A percentile compares a stretch with the other conserved stretches of the same genome.
Evolutionary conservation across 768 basidiomycete genomes (phyloP).

Genomic region (Podaxis sp.): DNA sequence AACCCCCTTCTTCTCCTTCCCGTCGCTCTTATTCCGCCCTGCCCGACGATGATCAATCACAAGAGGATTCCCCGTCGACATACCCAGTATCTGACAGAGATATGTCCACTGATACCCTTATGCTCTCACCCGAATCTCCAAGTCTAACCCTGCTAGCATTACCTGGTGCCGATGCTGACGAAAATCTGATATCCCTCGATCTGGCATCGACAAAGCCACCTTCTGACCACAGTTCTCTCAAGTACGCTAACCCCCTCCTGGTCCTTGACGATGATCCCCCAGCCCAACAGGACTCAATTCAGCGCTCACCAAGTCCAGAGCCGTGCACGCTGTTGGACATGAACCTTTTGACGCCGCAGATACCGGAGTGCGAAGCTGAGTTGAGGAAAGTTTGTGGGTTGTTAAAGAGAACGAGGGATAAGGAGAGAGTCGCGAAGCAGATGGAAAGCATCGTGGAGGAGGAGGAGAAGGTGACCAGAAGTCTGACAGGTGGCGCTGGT

Average conservation of each 20-base stretch:
- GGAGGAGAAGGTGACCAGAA: constrained; percentile 29
- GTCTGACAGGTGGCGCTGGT: not conserved
- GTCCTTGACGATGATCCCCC: constrained; percentile 42
- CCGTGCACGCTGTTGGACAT: constrained; percentile 4
- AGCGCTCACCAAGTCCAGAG: constrained; percentile 11
- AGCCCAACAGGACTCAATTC: not conserved
- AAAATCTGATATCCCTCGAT: constrained; percentile 28
- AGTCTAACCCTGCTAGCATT: constrained; percentile 27
- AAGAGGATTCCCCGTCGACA: not conserved
- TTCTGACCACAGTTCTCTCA: constrained; percentile 20
- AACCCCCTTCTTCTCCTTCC: constrained; percentile 8
- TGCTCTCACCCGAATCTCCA: constrained; percentile 22
- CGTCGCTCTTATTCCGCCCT: constrained; percentile 10
- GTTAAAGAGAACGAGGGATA: constrained; percentile 29
- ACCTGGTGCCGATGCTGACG: constrained; percentile 35
- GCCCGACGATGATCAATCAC: not conserved
- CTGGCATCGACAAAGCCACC: constrained; percentile 25
- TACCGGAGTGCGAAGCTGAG: constrained; percentile 42
- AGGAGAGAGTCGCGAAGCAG: constrained; percentile 23
- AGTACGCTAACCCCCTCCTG: constrained; percentile 23
- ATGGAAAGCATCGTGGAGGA: constrained; percentile 26
- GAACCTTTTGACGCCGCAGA: constrained; percentile 26
- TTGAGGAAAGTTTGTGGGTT: constrained; percentile 39
- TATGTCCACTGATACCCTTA: constrained; percentile 7
- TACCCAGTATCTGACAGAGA: not conserved